phyloP scores from a whole-genome alignment of 768 basidiomycete species.

The Collybiopsis confluens region DNA sequence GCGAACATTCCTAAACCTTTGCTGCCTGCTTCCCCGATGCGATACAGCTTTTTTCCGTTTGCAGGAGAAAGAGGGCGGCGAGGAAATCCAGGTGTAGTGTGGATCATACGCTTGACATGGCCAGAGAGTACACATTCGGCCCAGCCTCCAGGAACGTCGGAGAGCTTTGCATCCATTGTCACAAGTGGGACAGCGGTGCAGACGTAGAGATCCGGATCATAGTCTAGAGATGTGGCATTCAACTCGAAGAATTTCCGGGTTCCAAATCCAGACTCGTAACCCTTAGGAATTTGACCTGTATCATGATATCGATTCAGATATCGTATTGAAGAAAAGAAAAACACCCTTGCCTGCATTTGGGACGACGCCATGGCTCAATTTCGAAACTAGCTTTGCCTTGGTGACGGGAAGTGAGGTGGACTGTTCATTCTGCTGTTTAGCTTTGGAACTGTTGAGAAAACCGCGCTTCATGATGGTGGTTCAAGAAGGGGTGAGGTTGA shows the following conservation, averaged over 20 bases:
- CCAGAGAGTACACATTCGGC: constrained; percentile 2
- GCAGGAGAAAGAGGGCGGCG: background rate
- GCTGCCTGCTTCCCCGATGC: background rate
- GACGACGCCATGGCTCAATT: background rate
- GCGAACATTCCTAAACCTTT: constrained; percentile 15
- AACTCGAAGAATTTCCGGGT: constrained; percentile 9
- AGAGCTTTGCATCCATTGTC: background rate
- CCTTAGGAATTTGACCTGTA: too few relatives aligned
- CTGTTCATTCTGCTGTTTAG: too few relatives aligned
- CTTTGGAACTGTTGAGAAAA: background rate
- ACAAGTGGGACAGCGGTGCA: background rate
- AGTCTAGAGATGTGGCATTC: too few relatives aligned
- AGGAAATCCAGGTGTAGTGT: background rate
- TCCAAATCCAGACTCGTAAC: too few relatives aligned
- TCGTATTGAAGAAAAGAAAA: constrained; percentile 22
- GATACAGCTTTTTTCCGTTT: background rate
- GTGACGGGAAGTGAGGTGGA: too few relatives aligned
- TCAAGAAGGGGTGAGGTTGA: too few relatives aligned
- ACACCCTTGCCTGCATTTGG: constrained; percentile 16
- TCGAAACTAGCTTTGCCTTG: background rate
- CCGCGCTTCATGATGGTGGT: constrained; percentile 1
- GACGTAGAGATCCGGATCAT: background rate
- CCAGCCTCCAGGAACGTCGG: background rate
- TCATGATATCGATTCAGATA: too few relatives aligned
- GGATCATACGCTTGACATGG: background rate